phyloP scores from a whole-genome alignment of 177 flowering plant genomes.

The Vitis hybrid region DNA sequence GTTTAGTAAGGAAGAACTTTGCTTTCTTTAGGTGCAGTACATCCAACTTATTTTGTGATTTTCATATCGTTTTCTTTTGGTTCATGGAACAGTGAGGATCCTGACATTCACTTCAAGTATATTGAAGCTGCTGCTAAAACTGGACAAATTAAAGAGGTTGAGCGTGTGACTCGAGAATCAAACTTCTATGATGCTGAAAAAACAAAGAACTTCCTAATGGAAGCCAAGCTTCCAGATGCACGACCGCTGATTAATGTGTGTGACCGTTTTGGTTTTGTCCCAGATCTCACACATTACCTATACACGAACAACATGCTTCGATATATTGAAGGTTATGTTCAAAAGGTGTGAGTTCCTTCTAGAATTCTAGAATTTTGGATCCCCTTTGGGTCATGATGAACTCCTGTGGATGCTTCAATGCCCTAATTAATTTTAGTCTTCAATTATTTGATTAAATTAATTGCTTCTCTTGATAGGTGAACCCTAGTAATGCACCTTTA shows the following conservation, averaged over 20 bases:
- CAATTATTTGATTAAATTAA: background rate
- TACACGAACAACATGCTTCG: constrained; percentile 97
- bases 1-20: background rate
- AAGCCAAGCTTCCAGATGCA: constrained; percentile 99
- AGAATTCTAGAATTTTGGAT: background rate
- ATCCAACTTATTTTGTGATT: background rate
- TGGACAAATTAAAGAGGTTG: constrained; percentile 98
- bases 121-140: constrained; percentile 99
- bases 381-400: background rate
- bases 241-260: constrained; percentile 96
- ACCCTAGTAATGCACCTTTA: constrained; percentile 93
- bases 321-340: constrained; percentile 99
- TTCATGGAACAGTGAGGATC: constrained; percentile 80
- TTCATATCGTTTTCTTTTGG: background rate
- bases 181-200: constrained; percentile 96
- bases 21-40: background rate
- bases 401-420: background rate
- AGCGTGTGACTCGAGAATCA: constrained; percentile 96
- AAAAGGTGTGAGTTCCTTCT: constrained; percentile 54
- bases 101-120: constrained; percentile 97
- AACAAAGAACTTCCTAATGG: constrained; percentile 98
- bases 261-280: constrained; percentile 99
- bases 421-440: background rate
- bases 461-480: constrained; percentile 42
- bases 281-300: constrained; percentile 95